Base-by-base conservation (phyloP, 768 basidiomycete genomes). In the Amanita pallidorosea region DNA sequence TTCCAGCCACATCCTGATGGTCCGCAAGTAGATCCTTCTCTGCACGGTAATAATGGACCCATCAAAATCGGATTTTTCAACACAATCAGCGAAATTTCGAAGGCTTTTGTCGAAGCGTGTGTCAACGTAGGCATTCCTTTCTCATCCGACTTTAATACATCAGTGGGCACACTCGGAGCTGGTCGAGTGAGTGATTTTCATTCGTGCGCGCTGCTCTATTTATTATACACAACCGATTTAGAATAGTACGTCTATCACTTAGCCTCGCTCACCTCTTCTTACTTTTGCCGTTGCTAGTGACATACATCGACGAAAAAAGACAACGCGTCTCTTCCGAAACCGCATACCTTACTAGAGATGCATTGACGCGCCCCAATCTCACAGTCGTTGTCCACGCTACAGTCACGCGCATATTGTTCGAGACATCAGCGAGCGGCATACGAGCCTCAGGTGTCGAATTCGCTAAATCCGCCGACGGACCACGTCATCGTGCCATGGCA, bases 271-370 rank as follows among this genome's bases (percentile, higher is more conserved):
- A 11, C 4, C 15, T 13, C 17, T 33, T n/a, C 40, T 42, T 18
- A 38, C 20, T n/a, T 13, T n/a, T 31, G 8, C 18, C 7, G 11
- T 46, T 20, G 43, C n/a, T 53, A 85, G 83, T 84, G 78, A 84
- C 82, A 0, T 86, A 79, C 56, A 73, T 85, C 42, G 71, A 80
- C 53, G 55, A 69, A 23, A 66, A 60, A 1, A 67, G 73, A 7
- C 64, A 65, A 41, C 74, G 84, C 0, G 78, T 79, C 2, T 76
- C 82, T 5, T 69, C 78, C 1, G 80, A 85, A 57, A 61, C 73
- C 1, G 80, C 82, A 1, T 86, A 85, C 57, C 69, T 86, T 31
- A 82, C 83, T 0, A 62, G 70, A 0, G 68, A 77, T 0, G 81
- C 83, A 23, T 68, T 84, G 18, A 67, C 70, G 2, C 67, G 84